Conservation (phyloP, 164 flowering plant genomes). For the Hamamelis virginiana region DNA sequence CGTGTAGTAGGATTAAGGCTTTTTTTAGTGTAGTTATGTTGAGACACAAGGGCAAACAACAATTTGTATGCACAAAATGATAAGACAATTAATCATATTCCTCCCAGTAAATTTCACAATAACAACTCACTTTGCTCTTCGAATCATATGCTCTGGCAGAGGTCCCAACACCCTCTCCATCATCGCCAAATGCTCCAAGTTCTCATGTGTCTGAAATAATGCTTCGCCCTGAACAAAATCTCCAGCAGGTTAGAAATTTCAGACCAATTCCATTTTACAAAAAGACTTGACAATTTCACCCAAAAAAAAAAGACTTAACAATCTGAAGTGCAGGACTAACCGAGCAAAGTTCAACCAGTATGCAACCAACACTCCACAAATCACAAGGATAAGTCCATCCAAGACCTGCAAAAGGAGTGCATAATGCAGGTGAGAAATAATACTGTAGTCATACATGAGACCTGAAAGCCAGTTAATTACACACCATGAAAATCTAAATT, state of each 20-base stretch:
- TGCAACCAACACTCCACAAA: constrained; percentile 95
- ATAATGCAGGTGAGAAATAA: background rate
- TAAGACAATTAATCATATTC: background rate
- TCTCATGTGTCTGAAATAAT: constrained; percentile 86
- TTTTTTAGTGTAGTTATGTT: too few relatives aligned
- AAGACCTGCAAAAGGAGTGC: constrained; percentile 50
- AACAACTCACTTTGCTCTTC: constrained; percentile 49
- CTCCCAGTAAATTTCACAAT: background rate
- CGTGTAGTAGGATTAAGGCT: too few relatives aligned
- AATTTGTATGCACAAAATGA: background rate
- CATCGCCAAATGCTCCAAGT: constrained; percentile 91
- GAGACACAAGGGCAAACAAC: too few relatives aligned
- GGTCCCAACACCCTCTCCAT: constrained; percentile 93
- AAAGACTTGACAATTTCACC: too few relatives aligned
- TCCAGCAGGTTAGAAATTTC: constrained; percentile 1
- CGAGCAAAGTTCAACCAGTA: constrained; percentile 80
- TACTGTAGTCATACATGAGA: background rate
- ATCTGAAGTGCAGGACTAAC: constrained; percentile 36
- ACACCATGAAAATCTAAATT: background rate
- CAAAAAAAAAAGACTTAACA: background rate
- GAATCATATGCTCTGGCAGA: constrained; percentile 70
- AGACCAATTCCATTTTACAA: background rate
- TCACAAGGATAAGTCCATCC: constrained; percentile 97
- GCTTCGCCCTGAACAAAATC: constrained; percentile 63
- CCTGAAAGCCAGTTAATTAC: background rate